These are phyloP conservation scores for Quercus lobata DNA, from an alignment of 331 rosid genomes.

Conservation along the genomic window DNA sequence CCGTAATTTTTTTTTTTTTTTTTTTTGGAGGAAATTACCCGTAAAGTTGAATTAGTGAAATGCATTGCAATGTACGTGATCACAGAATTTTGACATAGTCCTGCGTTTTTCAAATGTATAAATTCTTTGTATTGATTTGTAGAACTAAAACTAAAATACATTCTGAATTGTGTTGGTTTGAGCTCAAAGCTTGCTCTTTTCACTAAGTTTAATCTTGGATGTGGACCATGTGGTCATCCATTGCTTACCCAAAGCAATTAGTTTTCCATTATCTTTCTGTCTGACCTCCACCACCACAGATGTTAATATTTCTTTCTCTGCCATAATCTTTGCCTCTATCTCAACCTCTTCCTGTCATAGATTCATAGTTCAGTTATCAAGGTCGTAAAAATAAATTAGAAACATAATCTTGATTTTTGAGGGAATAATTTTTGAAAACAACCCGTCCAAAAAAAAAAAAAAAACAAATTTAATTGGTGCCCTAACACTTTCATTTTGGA, in stretches of 20 bases:
- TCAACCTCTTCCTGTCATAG: slow-evolving; percentile 47
- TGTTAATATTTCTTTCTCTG: slow-evolving; percentile 22
- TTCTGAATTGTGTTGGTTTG: not conserved
- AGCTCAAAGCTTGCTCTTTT: slow-evolving; percentile 8
- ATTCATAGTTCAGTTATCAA: not conserved
- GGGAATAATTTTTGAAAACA: not conserved
- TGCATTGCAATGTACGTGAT: no score
- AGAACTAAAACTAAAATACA: no score
- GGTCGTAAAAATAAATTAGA: not conserved
- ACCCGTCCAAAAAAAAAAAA: no score
- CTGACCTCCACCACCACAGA: slow-evolving; percentile 39
- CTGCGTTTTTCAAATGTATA: no score
- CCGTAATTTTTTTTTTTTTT: no score
- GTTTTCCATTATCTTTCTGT: slow-evolving; percentile 27
- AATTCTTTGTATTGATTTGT: no score
- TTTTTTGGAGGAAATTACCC: no score
- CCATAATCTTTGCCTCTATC: slow-evolving; percentile 39
- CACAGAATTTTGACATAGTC: no score
- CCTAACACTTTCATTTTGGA: no score
- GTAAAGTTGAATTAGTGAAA: no score
- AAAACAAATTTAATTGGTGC: no score
- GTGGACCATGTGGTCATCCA: slow-evolving; percentile 33
- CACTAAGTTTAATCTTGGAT: not conserved
- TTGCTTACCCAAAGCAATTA: slow-evolving; percentile 38
- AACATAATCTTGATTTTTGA: not conserved